Evolutionary conservation across 768 basidiomycete species (phyloP).

Genomic region (Suillus clintonianus): DNA sequence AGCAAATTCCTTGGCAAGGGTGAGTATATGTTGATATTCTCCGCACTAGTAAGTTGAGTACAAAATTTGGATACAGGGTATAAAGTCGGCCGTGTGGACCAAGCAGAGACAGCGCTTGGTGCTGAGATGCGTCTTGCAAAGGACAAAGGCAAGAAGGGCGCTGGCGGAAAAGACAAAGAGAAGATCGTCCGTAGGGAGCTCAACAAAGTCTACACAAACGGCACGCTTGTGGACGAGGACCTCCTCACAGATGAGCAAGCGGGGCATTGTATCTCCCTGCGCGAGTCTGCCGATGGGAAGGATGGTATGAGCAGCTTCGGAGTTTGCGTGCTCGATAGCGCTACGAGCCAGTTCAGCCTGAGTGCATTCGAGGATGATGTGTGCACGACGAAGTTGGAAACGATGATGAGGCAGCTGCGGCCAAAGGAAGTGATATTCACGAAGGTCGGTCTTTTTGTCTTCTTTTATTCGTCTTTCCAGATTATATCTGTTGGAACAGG

Average conservation of each 20-base stretch:
- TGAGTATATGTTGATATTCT: constrained; percentile 19
- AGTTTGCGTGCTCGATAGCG: constrained; percentile 88
- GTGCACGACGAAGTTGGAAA: constrained; percentile 91
- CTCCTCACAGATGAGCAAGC: constrained; percentile 92
- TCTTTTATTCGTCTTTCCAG: background rate
- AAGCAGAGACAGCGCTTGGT: constrained; percentile 94
- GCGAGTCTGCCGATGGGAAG: constrained; percentile 46
- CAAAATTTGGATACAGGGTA: constrained; percentile 51
- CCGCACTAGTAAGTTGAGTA: background rate
- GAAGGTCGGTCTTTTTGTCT: constrained; percentile 55
- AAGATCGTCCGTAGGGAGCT: constrained; percentile 94
- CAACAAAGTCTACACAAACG: constrained; percentile 95
- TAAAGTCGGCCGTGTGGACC: constrained; percentile 96
- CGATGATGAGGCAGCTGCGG: constrained; percentile 85
- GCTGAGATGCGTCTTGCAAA: constrained; percentile 94
- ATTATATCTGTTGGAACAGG: constrained; percentile 45
- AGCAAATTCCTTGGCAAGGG: constrained; percentile 87
- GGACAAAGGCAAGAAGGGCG: constrained; percentile 40
- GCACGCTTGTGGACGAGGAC: constrained; percentile 90
- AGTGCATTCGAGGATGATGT: constrained; percentile 90
- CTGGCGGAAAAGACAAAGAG: constrained; percentile 60
- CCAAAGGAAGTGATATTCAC: constrained; percentile 91
- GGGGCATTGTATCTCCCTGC: constrained; percentile 91
- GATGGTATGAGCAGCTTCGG: constrained; percentile 68
- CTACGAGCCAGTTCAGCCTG: constrained; percentile 94